Conservation (phyloP, 1,284 basidiomycete genomes). For the Cutaneotrichosporon cyanovorans region DNA sequence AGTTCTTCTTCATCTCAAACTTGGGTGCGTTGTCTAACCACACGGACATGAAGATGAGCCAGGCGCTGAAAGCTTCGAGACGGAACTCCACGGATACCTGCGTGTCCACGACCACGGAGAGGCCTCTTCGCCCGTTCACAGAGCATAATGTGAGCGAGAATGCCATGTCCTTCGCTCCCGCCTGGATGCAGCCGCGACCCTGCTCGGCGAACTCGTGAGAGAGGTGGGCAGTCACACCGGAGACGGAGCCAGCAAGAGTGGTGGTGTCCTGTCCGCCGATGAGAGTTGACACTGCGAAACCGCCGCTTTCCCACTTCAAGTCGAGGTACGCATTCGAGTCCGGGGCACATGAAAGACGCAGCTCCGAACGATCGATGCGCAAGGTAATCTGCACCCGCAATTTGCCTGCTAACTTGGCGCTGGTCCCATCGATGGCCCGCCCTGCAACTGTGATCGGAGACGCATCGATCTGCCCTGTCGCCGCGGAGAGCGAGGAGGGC, state of each 20-base stretch:
- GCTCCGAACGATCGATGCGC: constrained; percentile 75
- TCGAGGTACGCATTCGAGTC: constrained; percentile 81
- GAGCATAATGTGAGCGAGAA: constrained; percentile 29
- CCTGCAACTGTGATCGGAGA: constrained; percentile 7
- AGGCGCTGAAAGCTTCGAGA: constrained; percentile 37
- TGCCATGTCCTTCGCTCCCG: constrained; percentile 38
- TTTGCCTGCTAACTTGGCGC: constrained; percentile 17
- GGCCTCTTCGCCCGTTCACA: constrained; percentile 45
- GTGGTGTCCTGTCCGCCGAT: constrained; percentile 59
- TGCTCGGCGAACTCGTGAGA: constrained; percentile 55
- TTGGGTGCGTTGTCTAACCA: constrained; percentile 40
- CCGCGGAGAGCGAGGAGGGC: background rate
- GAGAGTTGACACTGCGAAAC: constrained; percentile 68
- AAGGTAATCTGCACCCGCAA: constrained; percentile 57
- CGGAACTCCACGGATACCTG: constrained; percentile 35
- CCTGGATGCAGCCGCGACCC: constrained; percentile 34
- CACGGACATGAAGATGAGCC: constrained; percentile 38
- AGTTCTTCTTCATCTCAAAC: constrained; percentile 17
- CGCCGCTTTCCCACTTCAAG: constrained; percentile 83
- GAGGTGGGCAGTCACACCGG: constrained; percentile 66
- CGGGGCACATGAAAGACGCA: constrained; percentile 75
- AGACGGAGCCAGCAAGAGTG: constrained; percentile 67
- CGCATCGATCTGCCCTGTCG: background rate
- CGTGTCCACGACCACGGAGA: constrained; percentile 48
- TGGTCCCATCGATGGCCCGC: constrained; percentile 7